phyloP scores from a whole-genome alignment of 106 monocot species.

The Allium cepa region DNA sequence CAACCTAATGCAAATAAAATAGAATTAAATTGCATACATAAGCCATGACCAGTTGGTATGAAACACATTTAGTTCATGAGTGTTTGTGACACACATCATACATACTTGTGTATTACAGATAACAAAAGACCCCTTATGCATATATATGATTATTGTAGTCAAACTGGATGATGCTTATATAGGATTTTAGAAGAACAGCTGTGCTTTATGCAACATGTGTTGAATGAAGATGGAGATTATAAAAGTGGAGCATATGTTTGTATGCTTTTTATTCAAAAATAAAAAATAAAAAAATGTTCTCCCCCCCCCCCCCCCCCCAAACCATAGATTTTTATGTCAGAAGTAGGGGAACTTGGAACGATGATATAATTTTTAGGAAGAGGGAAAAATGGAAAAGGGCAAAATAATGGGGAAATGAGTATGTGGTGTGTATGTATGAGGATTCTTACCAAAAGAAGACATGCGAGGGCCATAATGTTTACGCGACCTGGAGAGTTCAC shows the following conservation, averaged over 20 bases:
- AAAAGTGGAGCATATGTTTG: not conserved
- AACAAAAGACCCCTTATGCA: constrained; percentile 1
- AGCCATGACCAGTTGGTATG: too few species aligned
- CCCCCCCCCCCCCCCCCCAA: too few species aligned
- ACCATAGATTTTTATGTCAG: too few species aligned
- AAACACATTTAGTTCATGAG: too few species aligned
- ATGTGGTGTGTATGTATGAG: too few species aligned
- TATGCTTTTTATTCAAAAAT: too few species aligned
- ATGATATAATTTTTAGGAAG: not conserved
- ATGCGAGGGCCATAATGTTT: constrained; percentile 5
- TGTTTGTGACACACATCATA: too few species aligned
- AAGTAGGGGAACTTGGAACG: not conserved
- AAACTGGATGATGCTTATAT: not conserved
- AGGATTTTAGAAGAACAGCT: not conserved
- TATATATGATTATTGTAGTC: not conserved
- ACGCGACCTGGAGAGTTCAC: constrained; percentile 4
- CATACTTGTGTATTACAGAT: too few species aligned
- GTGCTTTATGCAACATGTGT: not conserved
- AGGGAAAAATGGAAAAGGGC: too few species aligned
- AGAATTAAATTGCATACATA: not conserved
- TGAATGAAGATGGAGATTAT: not conserved
- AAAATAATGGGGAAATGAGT: too few species aligned
- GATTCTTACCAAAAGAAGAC: not conserved
- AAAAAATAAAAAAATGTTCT: too few species aligned
- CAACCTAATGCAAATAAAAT: constrained; percentile 22